A percentile compares a stretch with the other conserved stretches of the same genome.
Evolutionary conservation across 2,329 filamentous ascomycete genomes (phyloP).

Genomic region (Alternaria triticimaculans): DNA sequence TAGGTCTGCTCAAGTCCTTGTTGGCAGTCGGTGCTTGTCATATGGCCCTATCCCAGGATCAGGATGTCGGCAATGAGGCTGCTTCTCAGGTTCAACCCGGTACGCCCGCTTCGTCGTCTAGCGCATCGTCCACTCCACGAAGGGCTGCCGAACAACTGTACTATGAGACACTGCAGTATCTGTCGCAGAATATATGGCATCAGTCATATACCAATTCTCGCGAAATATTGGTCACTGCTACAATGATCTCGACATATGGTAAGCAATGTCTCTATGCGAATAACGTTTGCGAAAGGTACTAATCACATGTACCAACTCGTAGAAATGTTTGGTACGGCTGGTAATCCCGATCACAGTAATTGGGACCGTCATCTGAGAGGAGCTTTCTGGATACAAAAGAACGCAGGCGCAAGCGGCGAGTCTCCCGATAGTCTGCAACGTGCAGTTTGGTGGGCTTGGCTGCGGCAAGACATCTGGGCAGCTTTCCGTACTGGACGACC

Average conservation of each 20-base stretch:
- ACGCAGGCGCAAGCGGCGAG: conserved; percentile 65
- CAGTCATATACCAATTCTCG: conserved; percentile 63
- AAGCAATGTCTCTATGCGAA: not conserved
- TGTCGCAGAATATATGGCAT: conserved; percentile 65
- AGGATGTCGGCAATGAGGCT: conserved; percentile 24
- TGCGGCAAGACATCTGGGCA: conserved; percentile 69
- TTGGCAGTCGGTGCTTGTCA: conserved; percentile 63
- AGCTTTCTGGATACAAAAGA: conserved; percentile 69
- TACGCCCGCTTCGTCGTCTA: conserved; percentile 21
- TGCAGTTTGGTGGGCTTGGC: conserved; percentile 71
- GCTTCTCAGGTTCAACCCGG: conserved; percentile 34
- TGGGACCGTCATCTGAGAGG: conserved; percentile 70
- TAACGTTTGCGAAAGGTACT: not conserved
- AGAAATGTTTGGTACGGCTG: conserved; percentile 67
- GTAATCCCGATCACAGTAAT: conserved; percentile 49
- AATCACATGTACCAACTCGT: not conserved
- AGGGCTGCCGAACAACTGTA: conserved; percentile 60
- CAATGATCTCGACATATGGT: conserved; percentile 65
- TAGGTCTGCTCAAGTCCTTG: conserved; percentile 64
- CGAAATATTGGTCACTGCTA: conserved; percentile 64
- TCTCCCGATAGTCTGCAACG: conserved; percentile 60
- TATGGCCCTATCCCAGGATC: conserved; percentile 49
- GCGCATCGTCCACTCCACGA: conserved; percentile 33
- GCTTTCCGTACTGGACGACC: conserved; percentile 65
- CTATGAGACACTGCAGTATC: conserved; percentile 67